These are phyloP conservation scores for Gaeumannomyces tritici DNA, from an alignment of 2,329 filamentous ascomycete species.

Conservation along the genomic window DNA sequence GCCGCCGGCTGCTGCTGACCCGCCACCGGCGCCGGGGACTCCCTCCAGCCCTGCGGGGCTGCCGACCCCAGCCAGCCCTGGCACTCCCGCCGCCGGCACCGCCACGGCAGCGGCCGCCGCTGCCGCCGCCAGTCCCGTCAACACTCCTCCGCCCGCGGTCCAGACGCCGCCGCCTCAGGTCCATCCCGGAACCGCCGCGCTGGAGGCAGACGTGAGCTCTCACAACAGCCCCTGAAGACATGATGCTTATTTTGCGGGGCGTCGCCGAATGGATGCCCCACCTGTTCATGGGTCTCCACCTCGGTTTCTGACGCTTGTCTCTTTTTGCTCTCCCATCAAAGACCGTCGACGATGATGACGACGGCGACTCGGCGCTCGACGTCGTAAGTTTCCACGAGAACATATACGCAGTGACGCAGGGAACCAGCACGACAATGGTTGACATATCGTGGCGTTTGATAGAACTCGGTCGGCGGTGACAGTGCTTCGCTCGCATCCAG, in stretches of 20 bases:
- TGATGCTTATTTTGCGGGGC: neutral
- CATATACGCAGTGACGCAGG: no score
- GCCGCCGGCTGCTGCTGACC: neutral
- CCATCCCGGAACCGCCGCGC: neutral
- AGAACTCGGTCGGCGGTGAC: neutral
- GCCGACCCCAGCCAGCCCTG: neutral
- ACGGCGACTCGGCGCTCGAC: neutral
- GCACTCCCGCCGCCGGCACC: neutral
- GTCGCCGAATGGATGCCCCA: neutral
- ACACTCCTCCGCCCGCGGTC: neutral
- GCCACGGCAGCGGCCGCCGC: no score
- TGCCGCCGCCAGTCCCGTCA: no score
- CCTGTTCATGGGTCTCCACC: neutral
- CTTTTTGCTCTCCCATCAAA: neutral
- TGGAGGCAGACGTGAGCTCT: constrained; percentile 1
- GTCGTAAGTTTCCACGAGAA: neutral
- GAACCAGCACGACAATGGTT: no score
- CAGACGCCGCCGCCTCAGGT: neutral
- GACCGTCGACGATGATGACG: neutral
- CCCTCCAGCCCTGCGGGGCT: neutral
- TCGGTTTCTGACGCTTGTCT: neutral
- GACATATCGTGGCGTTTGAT: neutral
- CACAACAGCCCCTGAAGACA: neutral
- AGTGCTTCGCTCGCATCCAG: constrained; percentile 1
- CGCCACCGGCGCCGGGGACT: neutral